Percentiles rank a stretch among this genome's conserved stretches.
phyloP scores from a whole-genome alignment of 192 early-diverging fungal genomes.

The Entophlyctis luteolus region DNA sequence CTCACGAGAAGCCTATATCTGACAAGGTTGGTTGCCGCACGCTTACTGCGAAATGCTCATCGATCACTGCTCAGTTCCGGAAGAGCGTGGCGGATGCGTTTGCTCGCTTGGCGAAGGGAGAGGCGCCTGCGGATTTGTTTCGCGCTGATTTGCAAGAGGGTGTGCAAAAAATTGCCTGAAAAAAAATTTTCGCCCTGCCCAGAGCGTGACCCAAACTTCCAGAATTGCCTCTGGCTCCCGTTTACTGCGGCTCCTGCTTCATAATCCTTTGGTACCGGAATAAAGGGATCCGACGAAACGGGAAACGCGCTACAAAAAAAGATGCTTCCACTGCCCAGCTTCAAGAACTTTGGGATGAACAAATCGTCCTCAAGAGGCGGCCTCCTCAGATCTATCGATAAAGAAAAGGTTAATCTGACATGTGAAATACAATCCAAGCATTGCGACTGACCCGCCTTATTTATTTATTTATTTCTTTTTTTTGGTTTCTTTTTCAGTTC shows the following conservation, averaged over 20 bases:
- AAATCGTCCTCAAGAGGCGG: not conserved
- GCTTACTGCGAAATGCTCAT: not conserved
- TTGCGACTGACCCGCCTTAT: not conserved
- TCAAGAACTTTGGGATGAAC: constrained; percentile 4
- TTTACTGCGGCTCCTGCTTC: too few relatives aligned
- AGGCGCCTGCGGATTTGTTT: too few relatives aligned
- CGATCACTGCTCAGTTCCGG: not conserved
- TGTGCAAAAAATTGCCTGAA: too few relatives aligned
- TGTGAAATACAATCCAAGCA: not conserved
- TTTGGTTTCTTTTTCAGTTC: too few relatives aligned
- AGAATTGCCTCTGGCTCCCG: too few relatives aligned
- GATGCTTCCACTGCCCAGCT: constrained; percentile 16
- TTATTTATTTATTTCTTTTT: too few relatives aligned
- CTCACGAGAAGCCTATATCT: constrained; percentile 28
- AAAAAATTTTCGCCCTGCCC: too few relatives aligned
- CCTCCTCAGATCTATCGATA: not conserved
- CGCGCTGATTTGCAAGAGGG: too few relatives aligned
- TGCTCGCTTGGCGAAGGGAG: not conserved
- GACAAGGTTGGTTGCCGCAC: constrained; percentile 12
- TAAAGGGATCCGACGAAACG: too few relatives aligned
- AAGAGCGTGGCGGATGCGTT: not conserved
- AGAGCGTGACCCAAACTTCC: too few relatives aligned
- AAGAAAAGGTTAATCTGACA: constrained; percentile 8
- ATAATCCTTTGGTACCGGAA: too few relatives aligned
- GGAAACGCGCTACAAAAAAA: too few relatives aligned